A percentile compares a stretch with the other conserved stretches of the same genome.
Evolutionary conservation across 2,329 filamentous ascomycete genomes (phyloP).

Genomic region (Ceratocystis lukuohia): DNA sequence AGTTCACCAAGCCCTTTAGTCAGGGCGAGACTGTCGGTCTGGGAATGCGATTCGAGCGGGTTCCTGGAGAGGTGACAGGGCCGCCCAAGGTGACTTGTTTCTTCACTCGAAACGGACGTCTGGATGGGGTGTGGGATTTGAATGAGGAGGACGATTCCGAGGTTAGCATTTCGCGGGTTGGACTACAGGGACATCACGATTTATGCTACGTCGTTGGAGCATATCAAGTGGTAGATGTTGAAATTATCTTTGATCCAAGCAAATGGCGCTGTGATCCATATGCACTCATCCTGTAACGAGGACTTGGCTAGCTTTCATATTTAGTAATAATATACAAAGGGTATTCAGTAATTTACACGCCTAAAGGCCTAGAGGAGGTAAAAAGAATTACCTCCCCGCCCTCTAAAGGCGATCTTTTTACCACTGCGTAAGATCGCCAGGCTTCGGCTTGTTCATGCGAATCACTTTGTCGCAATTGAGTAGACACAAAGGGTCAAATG

Average conservation of each 20-base stretch:
- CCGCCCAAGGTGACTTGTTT: slow-evolving; percentile 46
- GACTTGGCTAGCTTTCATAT: neutral
- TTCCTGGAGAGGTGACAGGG: slow-evolving; percentile 26
- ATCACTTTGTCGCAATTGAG: slow-evolving; percentile 59
- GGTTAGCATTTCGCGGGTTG: slow-evolving; percentile 47
- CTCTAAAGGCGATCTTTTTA: slow-evolving; percentile 22
- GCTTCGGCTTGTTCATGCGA: slow-evolving; percentile 39
- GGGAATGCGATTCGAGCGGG: slow-evolving; percentile 47
- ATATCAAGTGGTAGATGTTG: slow-evolving; percentile 54
- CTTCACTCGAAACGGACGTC: slow-evolving; percentile 53
- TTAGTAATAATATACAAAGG: slow-evolving; percentile 3
- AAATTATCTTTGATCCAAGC: slow-evolving; percentile 47
- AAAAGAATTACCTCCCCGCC: neutral
- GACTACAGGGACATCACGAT: slow-evolving; percentile 59
- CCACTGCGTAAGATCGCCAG: slow-evolving; percentile 34
- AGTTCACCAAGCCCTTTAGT: slow-evolving; percentile 52
- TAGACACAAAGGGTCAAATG: slow-evolving; percentile 61
- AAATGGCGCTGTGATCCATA: slow-evolving; percentile 34
- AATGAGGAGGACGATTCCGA: slow-evolving; percentile 59
- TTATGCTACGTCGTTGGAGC: slow-evolving; percentile 57
- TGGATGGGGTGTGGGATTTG: slow-evolving; percentile 52
- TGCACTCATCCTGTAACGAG: neutral
- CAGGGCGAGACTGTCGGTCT: slow-evolving; percentile 55
- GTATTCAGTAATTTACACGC: neutral
- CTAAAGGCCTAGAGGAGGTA: neutral